Evolutionary conservation across 1,139 yeast genomes (phyloP), one percentile per base, ranked within the genome.

Genomic region (Sugiyamaella paludigena): DNA sequence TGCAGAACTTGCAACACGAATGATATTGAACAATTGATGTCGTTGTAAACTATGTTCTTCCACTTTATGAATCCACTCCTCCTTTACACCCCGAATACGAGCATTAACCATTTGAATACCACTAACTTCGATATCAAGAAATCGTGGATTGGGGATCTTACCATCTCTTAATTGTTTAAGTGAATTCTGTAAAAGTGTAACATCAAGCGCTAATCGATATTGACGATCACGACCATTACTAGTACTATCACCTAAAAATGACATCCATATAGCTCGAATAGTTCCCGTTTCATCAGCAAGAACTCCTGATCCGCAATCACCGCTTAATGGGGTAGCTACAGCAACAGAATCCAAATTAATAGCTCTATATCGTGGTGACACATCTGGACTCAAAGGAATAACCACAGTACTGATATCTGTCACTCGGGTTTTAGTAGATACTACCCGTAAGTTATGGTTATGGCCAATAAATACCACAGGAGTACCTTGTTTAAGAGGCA

Each of bases 71-170:
- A 89, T 84, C 95, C 96, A 87, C 36, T 80, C 81, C 59, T 86
- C 92, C 1, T 92, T 79, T 16, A 89, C 95, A 12, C 95, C 95
- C 61, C 88, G 77, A 43, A 87, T 79, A 67, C 96, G 80, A 2
- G 95, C 95, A 60, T 83, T 85, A 28, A 83, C 77, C 26, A 88
- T 75, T 1, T 87, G 78, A 45, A 85, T 73, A 0, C 91, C 75
- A 29, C 79, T 77, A 58, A 87, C 83, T 60, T 87, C 96, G 36
- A 88, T 83, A 61, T 88, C 96, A 47, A 91, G 74, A 47, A 87
- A 83, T 53, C 86, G 72, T 7, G 80, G 75, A 36, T 73, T 70
- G 2, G 92, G 88, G 8, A 71, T 69, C 36, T 72, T 65, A 31
- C 80, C 79, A 13, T 70, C 64, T 54, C 79, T 78, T 54, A 87